These are phyloP conservation scores for Fusarium sp. DNA, from an alignment of 2,329 filamentous ascomycete species.

Conservation along the genomic window DNA sequence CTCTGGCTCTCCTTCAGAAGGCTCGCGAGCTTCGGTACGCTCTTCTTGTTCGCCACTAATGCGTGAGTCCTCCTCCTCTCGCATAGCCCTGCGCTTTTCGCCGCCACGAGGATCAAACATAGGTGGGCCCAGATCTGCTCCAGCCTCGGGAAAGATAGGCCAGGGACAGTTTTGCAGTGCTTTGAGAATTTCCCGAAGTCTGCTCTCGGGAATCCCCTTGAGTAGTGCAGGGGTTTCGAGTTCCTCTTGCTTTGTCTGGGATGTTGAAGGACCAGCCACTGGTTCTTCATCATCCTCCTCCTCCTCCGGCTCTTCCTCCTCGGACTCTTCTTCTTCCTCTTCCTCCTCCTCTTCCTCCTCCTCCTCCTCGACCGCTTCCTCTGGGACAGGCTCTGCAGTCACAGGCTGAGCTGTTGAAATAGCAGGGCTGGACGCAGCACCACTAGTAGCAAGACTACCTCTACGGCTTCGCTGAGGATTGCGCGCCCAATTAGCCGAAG, in stretches of 20 bases:
- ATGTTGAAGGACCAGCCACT: constrained; percentile 45
- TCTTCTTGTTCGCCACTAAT: constrained; percentile 65
- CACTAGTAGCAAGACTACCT: constrained; percentile 86
- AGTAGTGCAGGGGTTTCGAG: constrained; percentile 28
- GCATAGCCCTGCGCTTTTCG: constrained; percentile 83
- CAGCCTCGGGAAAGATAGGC: constrained; percentile 33
- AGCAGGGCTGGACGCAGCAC: constrained; percentile 85
- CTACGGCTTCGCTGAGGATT: constrained; percentile 77
- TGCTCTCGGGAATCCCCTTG: constrained; percentile 41
- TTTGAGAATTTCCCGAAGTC: constrained; percentile 57
- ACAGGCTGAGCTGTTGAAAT: constrained; percentile 72
- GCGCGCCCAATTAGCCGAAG: constrained; percentile 93
- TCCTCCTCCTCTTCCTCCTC: constrained; percentile 43
- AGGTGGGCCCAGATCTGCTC: constrained; percentile 67
- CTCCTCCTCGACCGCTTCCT: constrained; percentile 59
- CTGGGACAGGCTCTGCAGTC: constrained; percentile 63
- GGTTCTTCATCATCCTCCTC: constrained; percentile 50
- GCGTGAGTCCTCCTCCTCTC: constrained; percentile 76
- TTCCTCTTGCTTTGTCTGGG: constrained; percentile 28
- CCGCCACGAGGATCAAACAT: constrained; percentile 89
- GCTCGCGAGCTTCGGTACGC: constrained; percentile 60
- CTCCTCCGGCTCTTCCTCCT: background rate
- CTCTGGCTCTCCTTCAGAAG: constrained; percentile 82
- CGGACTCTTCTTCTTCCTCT: background rate
- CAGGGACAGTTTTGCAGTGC: constrained; percentile 58